These are phyloP conservation scores for Penicillium sp. DNA, from an alignment of 2,329 filamentous ascomycete species.

Conservation along the genomic window DNA sequence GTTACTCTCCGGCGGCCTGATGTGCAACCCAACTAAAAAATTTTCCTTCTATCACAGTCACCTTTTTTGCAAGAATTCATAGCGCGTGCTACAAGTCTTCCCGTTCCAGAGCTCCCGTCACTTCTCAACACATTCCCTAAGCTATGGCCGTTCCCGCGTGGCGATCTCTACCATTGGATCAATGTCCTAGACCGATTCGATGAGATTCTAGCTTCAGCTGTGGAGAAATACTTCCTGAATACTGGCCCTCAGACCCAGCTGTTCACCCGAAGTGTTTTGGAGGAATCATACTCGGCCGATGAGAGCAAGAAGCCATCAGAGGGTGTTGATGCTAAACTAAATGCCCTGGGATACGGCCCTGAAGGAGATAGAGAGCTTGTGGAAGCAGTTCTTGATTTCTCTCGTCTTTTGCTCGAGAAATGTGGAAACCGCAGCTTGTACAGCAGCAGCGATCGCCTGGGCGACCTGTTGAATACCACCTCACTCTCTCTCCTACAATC, in stretches of 20 bases:
- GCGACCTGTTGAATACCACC: slow-evolving; percentile 83
- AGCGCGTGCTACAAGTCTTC: slow-evolving; percentile 58
- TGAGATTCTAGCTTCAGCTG: slow-evolving; percentile 77
- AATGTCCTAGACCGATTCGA: slow-evolving; percentile 91
- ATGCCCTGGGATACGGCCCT: slow-evolving; percentile 60
- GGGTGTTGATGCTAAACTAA: slow-evolving; percentile 54
- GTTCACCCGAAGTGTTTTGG: slow-evolving; percentile 54
- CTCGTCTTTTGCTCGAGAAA: slow-evolving; percentile 82
- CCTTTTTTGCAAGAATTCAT: slow-evolving; percentile 83
- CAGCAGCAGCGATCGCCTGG: slow-evolving; percentile 85
- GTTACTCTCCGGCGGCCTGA: slow-evolving; percentile 23
- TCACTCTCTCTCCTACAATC: slow-evolving; percentile 74
- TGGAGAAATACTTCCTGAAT: slow-evolving; percentile 73
- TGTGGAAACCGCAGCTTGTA: slow-evolving; percentile 97
- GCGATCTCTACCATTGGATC: slow-evolving; percentile 98
- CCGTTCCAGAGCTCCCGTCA: slow-evolving; percentile 73
- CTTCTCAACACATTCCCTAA: slow-evolving; percentile 78
- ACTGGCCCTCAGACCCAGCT: slow-evolving; percentile 76
- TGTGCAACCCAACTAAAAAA: slow-evolving; percentile 21
- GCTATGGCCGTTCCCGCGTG: slow-evolving; percentile 91
- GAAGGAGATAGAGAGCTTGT: slow-evolving; percentile 81
- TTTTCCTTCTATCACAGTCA: slow-evolving; percentile 58
- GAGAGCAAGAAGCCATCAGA: slow-evolving; percentile 55
- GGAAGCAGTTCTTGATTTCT: slow-evolving; percentile 79
- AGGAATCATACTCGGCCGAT: slow-evolving; percentile 56